Conservation (phyloP, 2,329 filamentous ascomycete genomes). For the Colletotrichum sp. region DNA sequence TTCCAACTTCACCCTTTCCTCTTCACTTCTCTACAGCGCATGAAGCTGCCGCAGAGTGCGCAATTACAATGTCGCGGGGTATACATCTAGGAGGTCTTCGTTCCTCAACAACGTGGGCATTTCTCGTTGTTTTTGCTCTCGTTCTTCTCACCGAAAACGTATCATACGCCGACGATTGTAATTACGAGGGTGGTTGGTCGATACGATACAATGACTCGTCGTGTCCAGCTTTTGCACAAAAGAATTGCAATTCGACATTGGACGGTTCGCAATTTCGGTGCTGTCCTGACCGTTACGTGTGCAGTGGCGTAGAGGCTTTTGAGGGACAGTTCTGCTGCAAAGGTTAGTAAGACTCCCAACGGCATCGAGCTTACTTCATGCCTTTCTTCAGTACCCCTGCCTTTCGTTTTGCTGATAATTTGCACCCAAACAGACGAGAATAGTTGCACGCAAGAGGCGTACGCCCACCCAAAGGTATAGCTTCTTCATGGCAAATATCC, state of each 20-base stretch:
- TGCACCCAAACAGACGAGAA: background rate
- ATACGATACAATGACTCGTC: no score
- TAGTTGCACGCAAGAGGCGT: background rate
- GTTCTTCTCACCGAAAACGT: background rate
- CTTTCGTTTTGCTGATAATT: no score
- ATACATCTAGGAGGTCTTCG: background rate
- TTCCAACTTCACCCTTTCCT: background rate
- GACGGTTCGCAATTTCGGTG: background rate
- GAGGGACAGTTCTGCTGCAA: background rate
- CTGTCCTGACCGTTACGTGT: background rate
- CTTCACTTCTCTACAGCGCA: background rate
- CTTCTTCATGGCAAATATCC: background rate
- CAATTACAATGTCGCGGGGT: background rate
- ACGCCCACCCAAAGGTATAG: background rate
- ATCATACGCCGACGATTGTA: accelerated
- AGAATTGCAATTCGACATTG: background rate
- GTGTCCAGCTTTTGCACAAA: no score
- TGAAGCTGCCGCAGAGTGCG: background rate
- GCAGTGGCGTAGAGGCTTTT: background rate
- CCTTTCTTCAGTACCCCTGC: no score
- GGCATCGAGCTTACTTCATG: no score
- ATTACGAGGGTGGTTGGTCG: background rate
- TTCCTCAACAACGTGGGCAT: background rate
- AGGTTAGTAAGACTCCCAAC: background rate
- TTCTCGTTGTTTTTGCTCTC: background rate